Conservation (phyloP, 768 basidiomycete species). For the Filobasidium floriforme region DNA sequence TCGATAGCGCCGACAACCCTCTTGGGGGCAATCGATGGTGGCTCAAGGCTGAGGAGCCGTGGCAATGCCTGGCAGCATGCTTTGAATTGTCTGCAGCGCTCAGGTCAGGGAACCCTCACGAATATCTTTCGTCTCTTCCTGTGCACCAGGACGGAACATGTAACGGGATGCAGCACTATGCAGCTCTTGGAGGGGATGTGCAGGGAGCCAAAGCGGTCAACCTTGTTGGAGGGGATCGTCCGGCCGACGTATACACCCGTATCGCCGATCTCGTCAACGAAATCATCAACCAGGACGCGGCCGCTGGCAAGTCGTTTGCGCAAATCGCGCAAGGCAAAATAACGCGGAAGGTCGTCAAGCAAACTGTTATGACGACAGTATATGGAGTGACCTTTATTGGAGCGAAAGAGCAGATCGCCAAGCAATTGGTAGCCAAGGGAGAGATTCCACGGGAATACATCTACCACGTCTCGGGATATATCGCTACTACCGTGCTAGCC, state of each 20-base stretch:
- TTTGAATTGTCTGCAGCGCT: constrained; percentile 78
- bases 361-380: constrained; percentile 99
- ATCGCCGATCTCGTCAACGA: constrained; percentile 80
- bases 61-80: constrained; percentile 93
- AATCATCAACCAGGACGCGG: constrained; percentile 48
- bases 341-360: constrained; percentile 90
- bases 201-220: constrained; percentile 89
- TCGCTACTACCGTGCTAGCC: constrained; percentile 68
- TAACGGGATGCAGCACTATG: constrained; percentile 97
- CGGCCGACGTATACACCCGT: constrained; percentile 89
- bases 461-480: constrained; percentile 67
- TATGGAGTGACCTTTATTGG: constrained; percentile 96
- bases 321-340: constrained; percentile 65
- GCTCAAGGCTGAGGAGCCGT: constrained; percentile 84
- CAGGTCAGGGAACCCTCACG: constrained; percentile 57
- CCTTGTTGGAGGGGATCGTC: constrained; percentile 69
- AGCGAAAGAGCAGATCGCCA: constrained; percentile 89
- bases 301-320: constrained; percentile 50
- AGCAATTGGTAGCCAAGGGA: constrained; percentile 67
- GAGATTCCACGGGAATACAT: constrained; percentile 66
- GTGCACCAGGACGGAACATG: constrained; percentile 98
- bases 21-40: constrained; percentile 74
- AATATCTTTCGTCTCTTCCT: constrained; percentile 64
- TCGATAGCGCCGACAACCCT: constrained; percentile 73
- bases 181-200: constrained; percentile 87